These are phyloP conservation scores for Lentithecium fluviatile DNA, from an alignment of 495 filamentous ascomycete species.

Conservation along the genomic window DNA sequence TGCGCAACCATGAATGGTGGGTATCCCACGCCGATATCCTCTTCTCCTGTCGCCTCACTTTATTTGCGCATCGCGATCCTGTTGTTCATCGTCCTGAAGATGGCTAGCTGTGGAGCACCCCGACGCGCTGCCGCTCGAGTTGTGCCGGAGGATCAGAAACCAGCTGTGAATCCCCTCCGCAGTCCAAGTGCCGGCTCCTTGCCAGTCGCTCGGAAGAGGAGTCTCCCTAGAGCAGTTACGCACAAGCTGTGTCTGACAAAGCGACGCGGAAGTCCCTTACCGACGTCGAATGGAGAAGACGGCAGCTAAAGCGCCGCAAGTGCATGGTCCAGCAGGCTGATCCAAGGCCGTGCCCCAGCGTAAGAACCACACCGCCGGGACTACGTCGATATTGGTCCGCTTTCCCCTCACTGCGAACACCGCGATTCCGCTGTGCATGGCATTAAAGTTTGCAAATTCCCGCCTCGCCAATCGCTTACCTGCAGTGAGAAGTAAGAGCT, in stretches of 20 bases:
- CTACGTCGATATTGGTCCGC: not conserved
- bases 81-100: too few relatives aligned
- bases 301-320: conserved; percentile 15
- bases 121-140: too few relatives aligned
- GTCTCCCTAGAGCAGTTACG: too few relatives aligned
- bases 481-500: too few relatives aligned
- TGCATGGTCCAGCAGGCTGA: conserved; percentile 14
- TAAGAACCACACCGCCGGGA: conserved; percentile 6
- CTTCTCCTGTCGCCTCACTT: not conserved
- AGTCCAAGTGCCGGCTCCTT: too few relatives aligned
- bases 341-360: conserved; percentile 8
- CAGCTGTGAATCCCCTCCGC: too few relatives aligned
- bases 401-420: not conserved
- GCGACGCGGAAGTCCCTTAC: conserved; percentile 1
- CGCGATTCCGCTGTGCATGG: not conserved
- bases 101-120: too few relatives aligned
- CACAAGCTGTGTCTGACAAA: not conserved
- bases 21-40: not conserved
- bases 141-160: too few relatives aligned
- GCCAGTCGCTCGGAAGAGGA: too few relatives aligned
- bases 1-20: not conserved
- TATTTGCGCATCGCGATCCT: too few relatives aligned
- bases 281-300: conserved; percentile 14
- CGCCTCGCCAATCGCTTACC: not conserved
- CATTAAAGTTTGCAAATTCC: not conserved